Evolutionary conservation across 2,329 filamentous ascomycete genomes (phyloP).

Genomic region (Aspergillus oerlinghausenensis): DNA sequence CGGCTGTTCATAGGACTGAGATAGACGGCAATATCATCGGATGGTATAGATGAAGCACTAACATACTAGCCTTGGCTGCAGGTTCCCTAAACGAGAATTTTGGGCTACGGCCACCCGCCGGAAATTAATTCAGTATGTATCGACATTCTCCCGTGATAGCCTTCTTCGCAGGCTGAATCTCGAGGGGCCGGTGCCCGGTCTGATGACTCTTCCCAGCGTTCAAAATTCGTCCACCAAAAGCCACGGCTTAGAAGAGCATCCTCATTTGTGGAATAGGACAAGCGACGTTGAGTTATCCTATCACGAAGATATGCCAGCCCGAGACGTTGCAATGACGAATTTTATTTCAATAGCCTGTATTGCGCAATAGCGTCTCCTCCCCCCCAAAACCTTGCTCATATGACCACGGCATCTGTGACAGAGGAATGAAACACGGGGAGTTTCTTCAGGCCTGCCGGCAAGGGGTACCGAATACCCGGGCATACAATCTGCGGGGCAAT

Average conservation of each 20-base stretch:
- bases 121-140: neutral
- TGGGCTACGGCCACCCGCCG: neutral
- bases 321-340: neutral
- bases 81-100: neutral
- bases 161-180: neutral
- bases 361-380: neutral
- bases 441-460: neutral
- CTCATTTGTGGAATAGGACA: neutral
- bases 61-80: neutral
- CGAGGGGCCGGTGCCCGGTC: too few relatives aligned
- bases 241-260: too few relatives aligned
- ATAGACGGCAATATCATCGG: neutral
- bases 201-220: neutral
- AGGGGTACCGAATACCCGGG: neutral
- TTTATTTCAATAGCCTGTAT: neutral
- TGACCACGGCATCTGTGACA: neutral
- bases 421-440: neutral
- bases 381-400: neutral
- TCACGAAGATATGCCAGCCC: too few relatives aligned
- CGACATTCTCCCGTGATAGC: neutral
- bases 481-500: neutral
- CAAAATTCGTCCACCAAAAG: neutral
- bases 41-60: neutral
- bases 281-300: neutral
- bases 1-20: neutral